A percentile compares a stretch with the other conserved stretches of the same genome.
These are phyloP conservation scores for Bauhinia variegata DNA, from an alignment of 306 rosid genomes.

Conservation along the genomic window DNA sequence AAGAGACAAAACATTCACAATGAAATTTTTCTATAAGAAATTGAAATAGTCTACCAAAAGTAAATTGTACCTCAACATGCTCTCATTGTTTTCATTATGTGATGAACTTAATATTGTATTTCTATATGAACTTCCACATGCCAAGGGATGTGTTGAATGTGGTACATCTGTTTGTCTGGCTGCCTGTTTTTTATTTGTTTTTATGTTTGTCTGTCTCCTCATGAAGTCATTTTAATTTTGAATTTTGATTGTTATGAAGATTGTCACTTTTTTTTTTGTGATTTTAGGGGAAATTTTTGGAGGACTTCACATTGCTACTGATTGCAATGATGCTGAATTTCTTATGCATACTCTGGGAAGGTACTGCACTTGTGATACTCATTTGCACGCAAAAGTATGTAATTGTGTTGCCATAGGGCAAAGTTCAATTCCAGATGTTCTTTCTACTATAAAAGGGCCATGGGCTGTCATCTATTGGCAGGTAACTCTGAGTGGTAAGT, in stretches of 20 bases:
- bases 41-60: not conserved
- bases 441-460: conserved; percentile 81
- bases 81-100: not conserved
- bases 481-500: conserved; percentile 88
- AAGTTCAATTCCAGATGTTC: conserved; percentile 53
- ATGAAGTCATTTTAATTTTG: conserved; percentile 15
- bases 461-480: conserved; percentile 97
- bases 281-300: conserved; percentile 86
- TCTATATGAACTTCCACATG: not conserved
- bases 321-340: conserved; percentile 73
- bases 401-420: conserved; percentile 39
- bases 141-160: conserved; percentile 6
- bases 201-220: not conserved
- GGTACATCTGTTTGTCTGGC: conserved; percentile 22
- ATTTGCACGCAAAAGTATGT: conserved; percentile 27
- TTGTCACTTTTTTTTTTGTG: not conserved
- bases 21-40: too few relatives aligned
- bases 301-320: conserved; percentile 57
- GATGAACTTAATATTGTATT: conserved; percentile 5
- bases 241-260: conserved; percentile 18
- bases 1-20: not conserved
- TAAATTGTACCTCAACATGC: not conserved
- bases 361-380: conserved; percentile 55
- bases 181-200: not conserved
- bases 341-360: conserved; percentile 64